A percentile compares a stretch with the other conserved stretches of the same genome.
Conservation (phyloP, 345 rosid species). For the Passiflora organensis region DNA sequence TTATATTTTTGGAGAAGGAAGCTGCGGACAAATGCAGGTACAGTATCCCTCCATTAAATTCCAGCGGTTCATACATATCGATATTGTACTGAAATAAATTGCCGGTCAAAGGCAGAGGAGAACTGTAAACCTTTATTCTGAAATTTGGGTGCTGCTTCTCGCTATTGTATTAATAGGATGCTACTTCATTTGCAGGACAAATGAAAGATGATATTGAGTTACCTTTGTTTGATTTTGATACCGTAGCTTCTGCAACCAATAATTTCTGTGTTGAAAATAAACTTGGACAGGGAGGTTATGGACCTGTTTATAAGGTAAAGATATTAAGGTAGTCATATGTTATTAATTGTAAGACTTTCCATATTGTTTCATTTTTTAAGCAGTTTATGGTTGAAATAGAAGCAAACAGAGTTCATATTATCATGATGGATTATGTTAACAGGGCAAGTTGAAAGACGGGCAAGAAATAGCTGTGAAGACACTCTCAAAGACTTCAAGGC, state of each 20-base stretch:
- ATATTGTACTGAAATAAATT: neutral
- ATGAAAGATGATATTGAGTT: neutral
- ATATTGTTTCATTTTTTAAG: neutral
- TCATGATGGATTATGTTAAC: too few relatives aligned
- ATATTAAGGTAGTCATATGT: neutral
- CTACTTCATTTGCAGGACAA: neutral
- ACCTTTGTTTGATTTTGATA: neutral
- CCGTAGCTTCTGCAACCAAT: neutral
- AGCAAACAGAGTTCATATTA: too few relatives aligned
- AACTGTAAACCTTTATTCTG: too few relatives aligned
- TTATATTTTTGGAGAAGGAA: too few relatives aligned
- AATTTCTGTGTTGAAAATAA: neutral
- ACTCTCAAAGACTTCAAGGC: neutral
- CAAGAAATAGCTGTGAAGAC: constrained; percentile 5
- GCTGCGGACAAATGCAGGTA: too few relatives aligned
- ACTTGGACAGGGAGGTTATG: constrained; percentile 13
- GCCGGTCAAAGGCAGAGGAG: neutral
- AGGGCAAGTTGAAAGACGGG: neutral
- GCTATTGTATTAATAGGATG: neutral
- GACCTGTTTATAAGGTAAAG: constrained; percentile 14
- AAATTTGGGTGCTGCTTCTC: neutral
- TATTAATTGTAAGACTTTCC: neutral
- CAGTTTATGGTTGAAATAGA: neutral
- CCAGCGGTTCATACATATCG: neutral
- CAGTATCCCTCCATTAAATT: too few relatives aligned